These are phyloP conservation scores for Neurospora terricola DNA, from an alignment of 495 filamentous ascomycete species.

Conservation along the genomic window DNA sequence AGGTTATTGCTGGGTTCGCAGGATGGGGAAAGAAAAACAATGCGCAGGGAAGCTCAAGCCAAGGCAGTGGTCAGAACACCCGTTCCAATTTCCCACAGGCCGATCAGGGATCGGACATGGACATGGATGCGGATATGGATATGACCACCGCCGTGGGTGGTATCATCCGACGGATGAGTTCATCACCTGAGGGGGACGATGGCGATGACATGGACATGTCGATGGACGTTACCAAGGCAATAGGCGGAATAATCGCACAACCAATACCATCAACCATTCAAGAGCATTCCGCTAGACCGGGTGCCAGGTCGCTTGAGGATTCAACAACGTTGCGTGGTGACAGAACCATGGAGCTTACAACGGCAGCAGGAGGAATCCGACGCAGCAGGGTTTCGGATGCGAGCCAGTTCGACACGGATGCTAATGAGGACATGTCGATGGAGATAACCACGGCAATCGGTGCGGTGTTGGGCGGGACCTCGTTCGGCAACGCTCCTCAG, in stretches of 20 bases:
- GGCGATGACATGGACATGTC: slow-evolving; percentile 69
- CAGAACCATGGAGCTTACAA: slow-evolving; percentile 71
- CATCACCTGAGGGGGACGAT: slow-evolving; percentile 21
- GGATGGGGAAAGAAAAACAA: slow-evolving; percentile 34
- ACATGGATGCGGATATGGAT: slow-evolving; percentile 46
- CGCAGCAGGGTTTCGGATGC: slow-evolving; percentile 14
- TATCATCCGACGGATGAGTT: slow-evolving; percentile 32
- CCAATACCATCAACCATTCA: slow-evolving; percentile 17
- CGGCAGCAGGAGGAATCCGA: slow-evolving; percentile 57
- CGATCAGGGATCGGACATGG: slow-evolving; percentile 23
- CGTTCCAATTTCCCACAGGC: slow-evolving; percentile 3
- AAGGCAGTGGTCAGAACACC: slow-evolving; percentile 7
- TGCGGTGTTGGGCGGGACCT: slow-evolving; percentile 41
- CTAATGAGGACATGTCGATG: slow-evolving; percentile 68
- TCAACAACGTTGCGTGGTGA: slow-evolving; percentile 31
- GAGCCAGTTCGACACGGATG: slow-evolving; percentile 21
- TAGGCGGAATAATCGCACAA: slow-evolving; percentile 70
- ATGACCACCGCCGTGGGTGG: slow-evolving; percentile 48
- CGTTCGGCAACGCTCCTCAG: slow-evolving; percentile 11
- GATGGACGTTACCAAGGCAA: slow-evolving; percentile 74
- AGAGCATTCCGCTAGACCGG: slow-evolving; percentile 10
- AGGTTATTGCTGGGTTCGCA: slow-evolving; percentile 58
- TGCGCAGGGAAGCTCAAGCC: slow-evolving; percentile 4
- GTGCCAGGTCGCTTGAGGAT: slow-evolving; percentile 6
- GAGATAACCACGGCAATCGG: slow-evolving; percentile 70